These are phyloP conservation scores for Escallonia herrerae DNA, from an alignment of 129 eudicot species.

Conservation along the genomic window DNA sequence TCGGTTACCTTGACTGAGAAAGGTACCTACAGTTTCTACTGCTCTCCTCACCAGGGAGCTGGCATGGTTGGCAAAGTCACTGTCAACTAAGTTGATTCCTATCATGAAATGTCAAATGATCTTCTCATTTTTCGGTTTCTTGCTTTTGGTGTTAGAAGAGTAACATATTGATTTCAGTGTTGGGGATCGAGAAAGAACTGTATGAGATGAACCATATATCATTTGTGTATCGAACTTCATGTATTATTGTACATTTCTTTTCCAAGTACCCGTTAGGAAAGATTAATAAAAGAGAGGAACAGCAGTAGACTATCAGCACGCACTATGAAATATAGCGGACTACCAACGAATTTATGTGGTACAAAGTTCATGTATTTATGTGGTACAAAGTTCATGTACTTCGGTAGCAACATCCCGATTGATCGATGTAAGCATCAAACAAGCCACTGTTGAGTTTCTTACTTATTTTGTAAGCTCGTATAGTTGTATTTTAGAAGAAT, in stretches of 20 bases:
- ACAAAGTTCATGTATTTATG: too few species aligned
- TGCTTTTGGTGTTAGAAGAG: constrained; percentile 4
- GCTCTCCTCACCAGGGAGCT: constrained; percentile 94
- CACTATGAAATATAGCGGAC: too few species aligned
- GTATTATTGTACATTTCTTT: background rate
- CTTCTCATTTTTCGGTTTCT: constrained; percentile 2
- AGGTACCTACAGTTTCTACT: constrained; percentile 87
- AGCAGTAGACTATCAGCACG: too few species aligned
- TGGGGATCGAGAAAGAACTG: background rate
- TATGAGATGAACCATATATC: background rate
- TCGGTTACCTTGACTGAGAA: constrained; percentile 63
- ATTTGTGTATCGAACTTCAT: background rate
- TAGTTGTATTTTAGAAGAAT: too few species aligned
- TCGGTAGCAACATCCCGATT: too few species aligned
- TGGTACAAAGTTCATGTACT: too few species aligned
- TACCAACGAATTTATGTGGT: too few species aligned
- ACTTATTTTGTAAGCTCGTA: too few species aligned
- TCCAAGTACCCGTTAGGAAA: too few species aligned
- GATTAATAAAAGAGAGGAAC: too few species aligned
- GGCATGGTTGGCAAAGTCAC: constrained; percentile 93
- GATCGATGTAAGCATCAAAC: too few species aligned
- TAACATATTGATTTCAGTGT: background rate
- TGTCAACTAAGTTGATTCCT: constrained; percentile 32
- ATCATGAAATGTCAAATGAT: background rate
- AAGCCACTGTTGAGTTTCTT: too few species aligned